Evolutionary conservation across 768 basidiomycete genomes (phyloP).

Genomic region (Rubroboletus satanas): DNA sequence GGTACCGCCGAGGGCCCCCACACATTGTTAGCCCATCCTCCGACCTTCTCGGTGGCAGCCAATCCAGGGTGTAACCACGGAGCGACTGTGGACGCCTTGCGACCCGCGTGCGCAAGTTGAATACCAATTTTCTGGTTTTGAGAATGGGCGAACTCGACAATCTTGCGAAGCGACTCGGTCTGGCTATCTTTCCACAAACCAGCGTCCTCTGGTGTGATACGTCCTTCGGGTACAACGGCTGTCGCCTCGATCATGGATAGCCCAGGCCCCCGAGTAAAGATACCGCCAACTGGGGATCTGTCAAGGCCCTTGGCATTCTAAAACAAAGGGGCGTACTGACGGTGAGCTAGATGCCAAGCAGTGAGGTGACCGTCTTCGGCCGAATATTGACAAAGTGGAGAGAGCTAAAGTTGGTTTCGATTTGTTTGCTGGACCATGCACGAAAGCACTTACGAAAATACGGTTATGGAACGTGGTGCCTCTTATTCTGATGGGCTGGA

Average conservation of each 20-base stretch:
- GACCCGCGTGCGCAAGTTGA: conserved; percentile 73
- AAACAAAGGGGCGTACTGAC: conserved; percentile 4
- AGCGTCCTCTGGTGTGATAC: conserved; percentile 63
- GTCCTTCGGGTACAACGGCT: conserved; percentile 54
- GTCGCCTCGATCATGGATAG: conserved; percentile 64
- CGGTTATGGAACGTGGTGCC: conserved; percentile 52
- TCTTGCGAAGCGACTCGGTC: conserved; percentile 39
- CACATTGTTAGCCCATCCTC: conserved; percentile 55
- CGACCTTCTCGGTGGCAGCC: conserved; percentile 34
- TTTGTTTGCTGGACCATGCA: background rate
- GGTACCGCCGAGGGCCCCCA: conserved; percentile 54
- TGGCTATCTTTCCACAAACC: conserved; percentile 67
- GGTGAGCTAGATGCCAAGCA: conserved; percentile 56
- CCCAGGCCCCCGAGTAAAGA: conserved; percentile 52
- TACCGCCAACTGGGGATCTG: conserved; percentile 33
- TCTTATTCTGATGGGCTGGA: conserved; percentile 54
- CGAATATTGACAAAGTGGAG: conserved; percentile 62
- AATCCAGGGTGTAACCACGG: conserved; percentile 52
- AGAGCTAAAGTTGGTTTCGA: conserved; percentile 31
- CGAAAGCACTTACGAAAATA: conserved; percentile 41
- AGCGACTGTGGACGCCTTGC: conserved; percentile 64
- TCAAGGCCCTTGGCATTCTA: background rate
- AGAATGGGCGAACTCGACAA: conserved; percentile 70
- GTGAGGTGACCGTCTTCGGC: conserved; percentile 49
- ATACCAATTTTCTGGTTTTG: conserved; percentile 68